Conservation (phyloP, 495 filamentous ascomycete species). For the Cercophora sp. region DNA sequence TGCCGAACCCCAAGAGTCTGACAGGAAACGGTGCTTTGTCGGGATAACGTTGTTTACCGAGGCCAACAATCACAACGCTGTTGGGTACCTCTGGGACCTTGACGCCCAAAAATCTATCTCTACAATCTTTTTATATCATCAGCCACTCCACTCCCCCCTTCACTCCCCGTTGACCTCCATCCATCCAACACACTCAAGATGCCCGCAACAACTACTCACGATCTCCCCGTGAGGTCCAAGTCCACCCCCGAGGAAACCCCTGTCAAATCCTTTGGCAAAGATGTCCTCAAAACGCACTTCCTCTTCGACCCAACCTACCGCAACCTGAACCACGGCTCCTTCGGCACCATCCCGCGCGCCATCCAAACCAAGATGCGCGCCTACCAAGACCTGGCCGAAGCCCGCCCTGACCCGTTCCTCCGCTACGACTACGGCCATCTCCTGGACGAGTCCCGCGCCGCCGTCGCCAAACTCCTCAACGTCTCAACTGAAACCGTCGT, state of each 20-base stretch:
- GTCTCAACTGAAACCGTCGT: conserved; percentile 62
- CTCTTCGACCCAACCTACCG: conserved; percentile 61
- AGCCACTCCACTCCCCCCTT: too few relatives aligned
- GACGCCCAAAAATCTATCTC: too few relatives aligned
- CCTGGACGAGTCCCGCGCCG: conserved; percentile 60
- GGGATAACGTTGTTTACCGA: too few relatives aligned
- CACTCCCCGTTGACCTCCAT: too few relatives aligned
- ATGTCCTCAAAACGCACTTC: conserved; percentile 52
- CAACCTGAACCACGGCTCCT: conserved; percentile 87
- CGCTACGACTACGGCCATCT: conserved; percentile 54
- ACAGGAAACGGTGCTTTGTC: too few relatives aligned
- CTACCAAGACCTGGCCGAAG: conserved; percentile 60
- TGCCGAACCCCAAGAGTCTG: too few relatives aligned
- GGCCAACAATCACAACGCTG: too few relatives aligned
- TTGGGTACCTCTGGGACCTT: too few relatives aligned
- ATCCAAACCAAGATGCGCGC: conserved; percentile 54
- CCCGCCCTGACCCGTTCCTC: conserved; percentile 68
- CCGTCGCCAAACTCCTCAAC: conserved; percentile 60
- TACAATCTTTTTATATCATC: too few relatives aligned
- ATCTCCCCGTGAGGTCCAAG: neutral
- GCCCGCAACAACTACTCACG: neutral
- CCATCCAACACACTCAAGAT: neutral
- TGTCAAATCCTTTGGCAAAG: conserved; percentile 5
- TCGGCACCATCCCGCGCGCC: conserved; percentile 64
- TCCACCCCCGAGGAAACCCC: neutral